Conservation (phyloP, 169 alveolate genomes). For the Babesia microti region DNA sequence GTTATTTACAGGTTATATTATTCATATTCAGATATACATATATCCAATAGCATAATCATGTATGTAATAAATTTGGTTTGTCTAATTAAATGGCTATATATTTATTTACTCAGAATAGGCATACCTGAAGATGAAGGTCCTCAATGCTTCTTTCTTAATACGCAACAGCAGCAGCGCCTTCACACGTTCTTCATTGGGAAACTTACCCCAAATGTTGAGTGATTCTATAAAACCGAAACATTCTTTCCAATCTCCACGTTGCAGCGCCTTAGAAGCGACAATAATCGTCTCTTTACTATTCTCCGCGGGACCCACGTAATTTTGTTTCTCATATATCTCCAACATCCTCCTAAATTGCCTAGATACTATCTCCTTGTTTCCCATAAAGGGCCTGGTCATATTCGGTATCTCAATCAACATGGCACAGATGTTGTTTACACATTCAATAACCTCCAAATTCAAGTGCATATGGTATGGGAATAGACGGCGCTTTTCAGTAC, state of each 20-base stretch:
- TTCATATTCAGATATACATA: no score
- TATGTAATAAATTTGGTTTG: no score
- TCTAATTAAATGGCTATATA: no score
- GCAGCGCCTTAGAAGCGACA: conserved; percentile 80
- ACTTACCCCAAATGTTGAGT: conserved; percentile 70
- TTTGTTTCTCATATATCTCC: conserved; percentile 82
- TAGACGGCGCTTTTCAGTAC: conserved; percentile 87
- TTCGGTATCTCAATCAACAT: conserved; percentile 83
- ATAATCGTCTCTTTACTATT: conserved; percentile 81
- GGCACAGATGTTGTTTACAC: conserved; percentile 83
- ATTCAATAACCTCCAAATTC: conserved; percentile 84
- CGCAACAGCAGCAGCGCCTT: conserved; percentile 66
- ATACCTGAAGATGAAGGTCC: conserved; percentile 79
- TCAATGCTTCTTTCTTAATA: conserved; percentile 85
- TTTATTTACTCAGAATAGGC: no score
- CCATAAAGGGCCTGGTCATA: conserved; percentile 64
- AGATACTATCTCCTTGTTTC: conserved; percentile 53
- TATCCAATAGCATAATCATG: no score
- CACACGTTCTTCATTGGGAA: conserved; percentile 71
- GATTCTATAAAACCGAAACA: conserved; percentile 71
- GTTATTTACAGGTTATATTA: no score
- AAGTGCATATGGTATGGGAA: conserved; percentile 96
- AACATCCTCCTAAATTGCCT: conserved; percentile 82
- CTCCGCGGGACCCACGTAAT: conserved; percentile 92
- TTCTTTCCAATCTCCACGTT: conserved; percentile 85